phyloP scores from a whole-genome alignment of 2,329 filamentous ascomycete species.

The Penicillium sp. region DNA sequence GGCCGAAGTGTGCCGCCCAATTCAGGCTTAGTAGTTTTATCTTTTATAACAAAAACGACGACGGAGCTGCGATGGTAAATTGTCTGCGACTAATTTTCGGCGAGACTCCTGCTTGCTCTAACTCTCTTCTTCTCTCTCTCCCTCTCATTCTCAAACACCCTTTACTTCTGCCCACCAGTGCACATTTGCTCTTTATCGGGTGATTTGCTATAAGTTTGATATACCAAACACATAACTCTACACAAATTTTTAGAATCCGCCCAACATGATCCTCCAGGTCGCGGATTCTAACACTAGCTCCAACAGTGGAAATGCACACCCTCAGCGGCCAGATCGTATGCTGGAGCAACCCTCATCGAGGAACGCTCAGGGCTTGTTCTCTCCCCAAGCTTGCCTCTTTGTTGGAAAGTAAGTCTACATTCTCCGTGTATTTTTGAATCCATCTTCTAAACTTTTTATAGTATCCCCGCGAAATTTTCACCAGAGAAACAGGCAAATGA shows the following conservation, averaged over 20 bases:
- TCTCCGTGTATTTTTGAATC: neutral
- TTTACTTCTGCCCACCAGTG: neutral
- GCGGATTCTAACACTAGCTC: constrained; percentile 4
- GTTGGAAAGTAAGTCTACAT: constrained; percentile 41
- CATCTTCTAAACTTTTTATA: constrained; percentile 20
- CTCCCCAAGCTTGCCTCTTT: constrained; percentile 43
- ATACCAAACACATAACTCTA: neutral
- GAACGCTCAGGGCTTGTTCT: constrained; percentile 43
- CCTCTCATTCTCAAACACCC: constrained; percentile 13
- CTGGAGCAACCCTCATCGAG: constrained; percentile 30
- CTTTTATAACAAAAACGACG: no score
- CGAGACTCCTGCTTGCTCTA: neutral
- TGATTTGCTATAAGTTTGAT: neutral
- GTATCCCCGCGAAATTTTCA: constrained; percentile 30
- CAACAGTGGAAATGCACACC: constrained; percentile 7
- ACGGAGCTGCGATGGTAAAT: constrained; percentile 2
- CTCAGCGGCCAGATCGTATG: constrained; percentile 32
- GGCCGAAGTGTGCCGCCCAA: no score
- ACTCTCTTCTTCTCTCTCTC: no score
- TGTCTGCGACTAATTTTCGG: neutral
- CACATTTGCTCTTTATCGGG: neutral
- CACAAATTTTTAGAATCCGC: neutral
- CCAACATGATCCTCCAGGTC: constrained; percentile 8
- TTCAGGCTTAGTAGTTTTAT: no score
- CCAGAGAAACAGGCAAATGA: constrained; percentile 34